Percentiles rank a stretch among this genome's conserved stretches.
phyloP scores from a whole-genome alignment of 306 rosid species.

The Hippophae gyantsensis region DNA sequence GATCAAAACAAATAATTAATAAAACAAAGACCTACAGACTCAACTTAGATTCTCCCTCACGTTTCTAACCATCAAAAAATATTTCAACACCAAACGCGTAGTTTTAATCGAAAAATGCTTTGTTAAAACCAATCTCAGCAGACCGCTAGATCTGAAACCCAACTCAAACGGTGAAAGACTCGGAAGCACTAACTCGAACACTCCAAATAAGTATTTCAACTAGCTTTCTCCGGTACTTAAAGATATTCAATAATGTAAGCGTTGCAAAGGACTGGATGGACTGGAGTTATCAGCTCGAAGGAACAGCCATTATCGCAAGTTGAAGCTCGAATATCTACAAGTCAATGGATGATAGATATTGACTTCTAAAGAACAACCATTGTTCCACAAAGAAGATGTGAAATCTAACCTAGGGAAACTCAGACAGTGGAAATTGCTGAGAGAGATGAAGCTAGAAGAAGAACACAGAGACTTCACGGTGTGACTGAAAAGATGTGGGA shows the following conservation, averaged over 20 bases:
- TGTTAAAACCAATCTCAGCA: slow-evolving; percentile 13
- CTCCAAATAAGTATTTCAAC: background rate
- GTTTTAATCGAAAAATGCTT: slow-evolving; percentile 4
- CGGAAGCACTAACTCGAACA: slow-evolving; percentile 1
- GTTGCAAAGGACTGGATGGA: slow-evolving; percentile 8
- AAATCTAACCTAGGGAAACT: background rate
- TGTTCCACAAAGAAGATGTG: background rate
- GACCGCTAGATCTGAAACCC: slow-evolving; percentile 28
- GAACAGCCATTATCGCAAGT: slow-evolving; percentile 22
- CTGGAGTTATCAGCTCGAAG: slow-evolving; percentile 1
- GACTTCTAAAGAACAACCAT: slow-evolving; percentile 16
- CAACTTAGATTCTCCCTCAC: slow-evolving; percentile 17
- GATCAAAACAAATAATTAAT: slow-evolving; percentile 8
- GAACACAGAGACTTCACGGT: slow-evolving; percentile 18
- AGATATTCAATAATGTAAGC: background rate
- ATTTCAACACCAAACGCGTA: slow-evolving; percentile 18
- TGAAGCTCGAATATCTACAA: slow-evolving; percentile 10
- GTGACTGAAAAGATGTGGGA: background rate
- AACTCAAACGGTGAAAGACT: slow-evolving; percentile 10
- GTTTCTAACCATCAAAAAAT: slow-evolving; percentile 20
- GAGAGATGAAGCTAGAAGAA: background rate
- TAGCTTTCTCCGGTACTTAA: background rate
- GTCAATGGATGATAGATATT: slow-evolving; percentile 13
- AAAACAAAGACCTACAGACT: slow-evolving; percentile 17
- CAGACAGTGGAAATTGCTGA: background rate